phyloP scores from a whole-genome alignment of 2,329 filamentous ascomycete genomes.

The Neofusicoccum umdonicola region DNA sequence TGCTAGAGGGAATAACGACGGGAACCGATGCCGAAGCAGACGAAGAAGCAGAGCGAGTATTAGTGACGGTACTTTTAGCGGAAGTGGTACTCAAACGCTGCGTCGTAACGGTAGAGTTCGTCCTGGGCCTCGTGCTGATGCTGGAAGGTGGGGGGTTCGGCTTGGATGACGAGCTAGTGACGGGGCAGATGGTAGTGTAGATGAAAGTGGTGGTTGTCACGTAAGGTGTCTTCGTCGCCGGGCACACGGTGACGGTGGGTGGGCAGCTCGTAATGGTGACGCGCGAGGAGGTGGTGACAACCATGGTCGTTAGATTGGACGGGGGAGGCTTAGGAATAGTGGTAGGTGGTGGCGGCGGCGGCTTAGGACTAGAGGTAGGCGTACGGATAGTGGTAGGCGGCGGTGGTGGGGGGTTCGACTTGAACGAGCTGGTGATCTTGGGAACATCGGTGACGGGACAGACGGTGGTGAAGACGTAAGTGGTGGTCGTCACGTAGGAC shows the following conservation, averaged over 20 bases:
- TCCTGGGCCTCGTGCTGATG: too few species aligned
- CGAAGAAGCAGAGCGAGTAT: neutral
- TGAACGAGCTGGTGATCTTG: too few species aligned
- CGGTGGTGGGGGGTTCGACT: too few species aligned
- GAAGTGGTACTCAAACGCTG: neutral
- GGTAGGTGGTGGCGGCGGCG: neutral
- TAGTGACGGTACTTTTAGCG: neutral
- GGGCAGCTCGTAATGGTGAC: constrained; percentile 26
- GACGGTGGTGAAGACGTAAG: constrained; percentile 21
- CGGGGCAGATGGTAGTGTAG: constrained; percentile 21
- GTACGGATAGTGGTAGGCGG: neutral
- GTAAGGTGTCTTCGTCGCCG: constrained; percentile 19
- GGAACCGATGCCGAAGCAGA: neutral
- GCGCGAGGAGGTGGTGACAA: constrained; percentile 9
- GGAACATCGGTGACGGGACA: constrained; percentile 1
- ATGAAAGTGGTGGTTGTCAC: constrained; percentile 20
- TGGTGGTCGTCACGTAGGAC: constrained; percentile 20
- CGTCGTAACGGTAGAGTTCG: neutral
- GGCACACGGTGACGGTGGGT: constrained; percentile 24
- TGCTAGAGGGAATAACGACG: neutral
- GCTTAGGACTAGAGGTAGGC: too few species aligned
- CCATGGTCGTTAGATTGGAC: constrained; percentile 3
- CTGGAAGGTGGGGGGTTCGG: too few species aligned
- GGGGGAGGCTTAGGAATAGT: neutral
- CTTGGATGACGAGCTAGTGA: too few species aligned